These are phyloP conservation scores for Pythium vanterpoolii DNA, from an alignment of 352 stramenopile genomes.

Conservation along the genomic window DNA sequence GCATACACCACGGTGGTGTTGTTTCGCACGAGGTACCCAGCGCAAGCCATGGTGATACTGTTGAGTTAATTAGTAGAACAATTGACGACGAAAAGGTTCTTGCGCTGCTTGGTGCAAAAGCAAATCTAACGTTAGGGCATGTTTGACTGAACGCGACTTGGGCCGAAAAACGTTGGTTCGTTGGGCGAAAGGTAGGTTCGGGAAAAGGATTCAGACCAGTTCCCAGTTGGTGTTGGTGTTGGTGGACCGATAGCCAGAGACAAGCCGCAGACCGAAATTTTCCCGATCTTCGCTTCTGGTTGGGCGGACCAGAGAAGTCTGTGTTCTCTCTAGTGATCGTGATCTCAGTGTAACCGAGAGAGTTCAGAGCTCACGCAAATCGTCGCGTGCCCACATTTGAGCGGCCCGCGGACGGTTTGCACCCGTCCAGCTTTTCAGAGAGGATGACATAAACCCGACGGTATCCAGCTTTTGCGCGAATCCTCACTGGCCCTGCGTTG, in stretches of 20 bases:
- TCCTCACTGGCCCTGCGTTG: background rate
- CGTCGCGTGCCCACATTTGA: background rate
- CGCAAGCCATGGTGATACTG: slow-evolving; percentile 48
- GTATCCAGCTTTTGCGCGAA: no score
- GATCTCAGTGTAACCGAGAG: background rate
- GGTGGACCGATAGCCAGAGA: no score
- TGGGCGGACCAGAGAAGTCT: background rate
- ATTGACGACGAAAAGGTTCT: background rate
- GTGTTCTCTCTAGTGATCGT: slow-evolving; percentile 1
- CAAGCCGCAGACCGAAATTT: slow-evolving; percentile 8
- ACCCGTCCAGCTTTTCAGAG: background rate
- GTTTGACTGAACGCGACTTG: no score
- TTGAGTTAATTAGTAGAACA: background rate
- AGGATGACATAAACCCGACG: no score
- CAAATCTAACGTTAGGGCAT: no score
- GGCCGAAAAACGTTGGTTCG: no score
- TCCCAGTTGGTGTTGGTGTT: no score
- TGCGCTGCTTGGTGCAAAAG: slow-evolving; percentile 4
- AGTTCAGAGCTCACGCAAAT: background rate
- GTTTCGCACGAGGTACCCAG: slow-evolving; percentile 61
- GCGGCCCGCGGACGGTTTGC: no score
- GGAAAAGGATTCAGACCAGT: slow-evolving; percentile 17
- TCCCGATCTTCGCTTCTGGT: slow-evolving; percentile 1
- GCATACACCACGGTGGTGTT: slow-evolving; percentile 53
- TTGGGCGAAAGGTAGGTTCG: no score